These are phyloP conservation scores for Brassica rapa DNA, from an alignment of 345 rosid species.

Conservation along the genomic window DNA sequence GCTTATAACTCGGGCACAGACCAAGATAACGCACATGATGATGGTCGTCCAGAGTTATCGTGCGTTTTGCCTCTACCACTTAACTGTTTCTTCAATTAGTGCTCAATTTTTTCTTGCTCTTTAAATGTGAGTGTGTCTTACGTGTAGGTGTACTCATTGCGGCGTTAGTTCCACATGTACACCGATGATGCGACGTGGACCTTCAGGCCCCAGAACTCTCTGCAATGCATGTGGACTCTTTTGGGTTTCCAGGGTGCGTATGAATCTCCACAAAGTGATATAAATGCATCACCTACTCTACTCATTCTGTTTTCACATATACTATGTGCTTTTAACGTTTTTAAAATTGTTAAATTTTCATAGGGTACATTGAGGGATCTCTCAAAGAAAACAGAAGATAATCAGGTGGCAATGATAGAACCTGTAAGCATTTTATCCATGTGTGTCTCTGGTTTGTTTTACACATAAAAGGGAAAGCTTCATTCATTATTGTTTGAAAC, in stretches of 20 bases:
- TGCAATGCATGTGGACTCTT: slow-evolving; percentile 99
- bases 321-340: slow-evolving; percentile 8
- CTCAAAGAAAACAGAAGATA: slow-evolving; percentile 38
- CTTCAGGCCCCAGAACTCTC: slow-evolving; percentile 91
- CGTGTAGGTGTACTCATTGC: slow-evolving; percentile 81
- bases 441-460: not conserved
- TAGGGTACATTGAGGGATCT: slow-evolving; percentile 44
- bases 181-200: slow-evolving; percentile 99
- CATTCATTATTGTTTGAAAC: not conserved
- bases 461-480: not conserved
- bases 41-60: slow-evolving; percentile 62
- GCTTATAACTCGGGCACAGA: slow-evolving; percentile 53
- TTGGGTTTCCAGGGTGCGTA: slow-evolving; percentile 85
- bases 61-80: slow-evolving; percentile 46
- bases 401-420: slow-evolving; percentile 10
- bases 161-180: slow-evolving; percentile 81
- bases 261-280: slow-evolving; percentile 19
- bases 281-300: slow-evolving; percentile 12
- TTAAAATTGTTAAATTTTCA: not conserved
- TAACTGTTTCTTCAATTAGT: slow-evolving; percentile 4
- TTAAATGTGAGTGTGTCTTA: slow-evolving; percentile 15
- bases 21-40: slow-evolving; percentile 79
- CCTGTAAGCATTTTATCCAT: slow-evolving; percentile 9
- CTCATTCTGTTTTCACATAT: not conserved
- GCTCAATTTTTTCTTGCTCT: not conserved